phyloP scores from a whole-genome alignment of 306 rosid genomes.

The Cyamopsis tetragonoloba region DNA sequence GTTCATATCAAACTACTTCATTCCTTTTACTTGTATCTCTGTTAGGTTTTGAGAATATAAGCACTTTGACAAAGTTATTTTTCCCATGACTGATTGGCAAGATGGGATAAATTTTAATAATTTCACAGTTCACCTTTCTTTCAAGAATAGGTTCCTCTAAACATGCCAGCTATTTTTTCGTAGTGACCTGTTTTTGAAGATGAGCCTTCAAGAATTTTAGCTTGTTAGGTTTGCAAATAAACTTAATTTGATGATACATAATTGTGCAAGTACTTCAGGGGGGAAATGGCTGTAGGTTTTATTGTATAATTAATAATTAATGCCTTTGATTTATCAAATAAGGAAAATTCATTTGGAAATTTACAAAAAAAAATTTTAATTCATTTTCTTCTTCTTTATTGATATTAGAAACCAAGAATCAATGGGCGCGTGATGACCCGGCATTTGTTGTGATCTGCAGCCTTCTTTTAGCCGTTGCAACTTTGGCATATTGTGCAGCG shows the following conservation, averaged over 20 bases:
- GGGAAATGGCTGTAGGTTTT: not conserved
- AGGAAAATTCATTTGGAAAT: conserved; percentile 9
- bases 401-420: conserved; percentile 96
- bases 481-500: conserved; percentile 96
- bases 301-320: not conserved
- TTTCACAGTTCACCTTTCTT: conserved; percentile 15
- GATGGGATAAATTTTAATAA: not conserved
- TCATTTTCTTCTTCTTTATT: conserved; percentile 18
- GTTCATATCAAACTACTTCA: not conserved
- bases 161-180: not conserved
- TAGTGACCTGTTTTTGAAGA: not conserved
- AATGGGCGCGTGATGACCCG: conserved; percentile 99
- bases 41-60: not conserved
- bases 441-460: conserved; percentile 99
- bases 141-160: conserved; percentile 1
- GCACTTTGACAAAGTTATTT: not conserved
- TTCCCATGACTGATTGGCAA: not conserved
- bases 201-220: not conserved
- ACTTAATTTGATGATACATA: conserved; percentile 10
- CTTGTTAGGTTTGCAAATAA: not conserved
- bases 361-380: conserved; percentile 6
- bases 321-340: conserved; percentile 5
- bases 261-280: not conserved
- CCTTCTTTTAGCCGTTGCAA: conserved; percentile 83
- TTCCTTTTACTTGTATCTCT: not conserved